Base-by-base conservation (phyloP, 768 basidiomycete species). In the Ramaria rubella region DNA sequence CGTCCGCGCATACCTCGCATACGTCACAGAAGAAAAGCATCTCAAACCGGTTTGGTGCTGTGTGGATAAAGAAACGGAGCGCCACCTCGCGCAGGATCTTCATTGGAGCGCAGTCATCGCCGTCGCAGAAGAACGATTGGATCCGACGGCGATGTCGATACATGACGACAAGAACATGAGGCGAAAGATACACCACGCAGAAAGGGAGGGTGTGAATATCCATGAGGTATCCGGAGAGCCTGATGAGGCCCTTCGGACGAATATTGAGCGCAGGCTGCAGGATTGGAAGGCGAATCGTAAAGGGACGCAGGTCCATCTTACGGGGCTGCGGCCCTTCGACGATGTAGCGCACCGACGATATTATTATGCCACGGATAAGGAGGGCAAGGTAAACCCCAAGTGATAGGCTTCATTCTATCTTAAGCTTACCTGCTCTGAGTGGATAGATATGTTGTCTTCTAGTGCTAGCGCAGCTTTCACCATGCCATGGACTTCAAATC, bases 91-190 rank as follows among this genome's bases (percentile, higher is more conserved):
- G 9, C 68, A 70, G n/a, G 60, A 68, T 6, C 74, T 79, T 59
- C 71, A 74, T 1, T 87, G 85, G 86, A 74, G 76, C 53, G 76
- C 78, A 4, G 72, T 87, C 42, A 75, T 77, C 50, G 85, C 82
- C 57, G 82, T 86, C 49, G 79, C 80, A 49, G 84, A 86, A 63
- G 82, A 85, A 56, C 69, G 75, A n/a, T 57, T 75, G 23, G 72
- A 76, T 58, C 70, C 76, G 2, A 67, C 70, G 50, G 71, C 79
- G 34, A 69, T 81, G 12, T 74, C 81, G 52, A 77, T 82, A 0
- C 75, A 72, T 23, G 74, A 75, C 57, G 75, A 81, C 58, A 83
- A 82, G 66, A 80, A 81, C 55, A 65, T 85, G 61, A 79, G 80
- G 67, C 79, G 82, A 68, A 86, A 86, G 65, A 69, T 83, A 23